These are phyloP conservation scores for Corrigiola litoralis DNA, from an alignment of 179 eudicot species.

Conservation along the genomic window DNA sequence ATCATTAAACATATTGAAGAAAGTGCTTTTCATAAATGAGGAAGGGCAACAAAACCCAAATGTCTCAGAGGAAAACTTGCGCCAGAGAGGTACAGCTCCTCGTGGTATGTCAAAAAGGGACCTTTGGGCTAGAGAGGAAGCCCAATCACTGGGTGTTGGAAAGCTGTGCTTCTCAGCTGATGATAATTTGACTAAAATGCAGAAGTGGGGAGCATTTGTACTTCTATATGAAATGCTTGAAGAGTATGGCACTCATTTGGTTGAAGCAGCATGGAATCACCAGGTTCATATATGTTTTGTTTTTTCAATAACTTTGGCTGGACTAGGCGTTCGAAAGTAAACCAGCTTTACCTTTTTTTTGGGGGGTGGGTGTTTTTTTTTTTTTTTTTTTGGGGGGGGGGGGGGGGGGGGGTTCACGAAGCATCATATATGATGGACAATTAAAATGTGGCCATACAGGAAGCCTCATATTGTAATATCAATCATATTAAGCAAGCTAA, in stretches of 20 bases:
- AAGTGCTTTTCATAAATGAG: conserved; percentile 38
- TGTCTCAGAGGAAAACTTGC: conserved; percentile 37
- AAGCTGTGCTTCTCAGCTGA: conserved; percentile 38
- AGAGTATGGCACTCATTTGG: conserved; percentile 98
- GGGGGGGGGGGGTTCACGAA: too few relatives aligned
- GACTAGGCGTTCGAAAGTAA: conserved; percentile 2
- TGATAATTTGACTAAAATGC: conserved; percentile 29
- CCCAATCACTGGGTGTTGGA: conserved; percentile 80
- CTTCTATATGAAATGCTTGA: conserved; percentile 99
- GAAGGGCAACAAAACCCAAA: conserved; percentile 30
- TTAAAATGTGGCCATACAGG: too few relatives aligned
- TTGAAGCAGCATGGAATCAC: conserved; percentile 99
- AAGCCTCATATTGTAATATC: too few relatives aligned
- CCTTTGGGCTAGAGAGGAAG: conserved; percentile 88
- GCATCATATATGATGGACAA: too few relatives aligned
- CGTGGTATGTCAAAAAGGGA: conserved; percentile 63
- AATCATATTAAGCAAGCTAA: too few relatives aligned
- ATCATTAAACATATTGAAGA: conserved; percentile 69
- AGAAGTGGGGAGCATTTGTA: conserved; percentile 85
- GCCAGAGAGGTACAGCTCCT: conserved; percentile 33
- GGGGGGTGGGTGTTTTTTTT: too few relatives aligned
- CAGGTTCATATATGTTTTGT: conserved; percentile 49
- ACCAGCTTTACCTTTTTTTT: too few relatives aligned
- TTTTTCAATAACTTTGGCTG: neutral
- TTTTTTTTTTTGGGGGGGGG: too few relatives aligned